Base-by-base conservation (phyloP, 2,329 filamentous ascomycete species). In the Lachnellula suecica region DNA sequence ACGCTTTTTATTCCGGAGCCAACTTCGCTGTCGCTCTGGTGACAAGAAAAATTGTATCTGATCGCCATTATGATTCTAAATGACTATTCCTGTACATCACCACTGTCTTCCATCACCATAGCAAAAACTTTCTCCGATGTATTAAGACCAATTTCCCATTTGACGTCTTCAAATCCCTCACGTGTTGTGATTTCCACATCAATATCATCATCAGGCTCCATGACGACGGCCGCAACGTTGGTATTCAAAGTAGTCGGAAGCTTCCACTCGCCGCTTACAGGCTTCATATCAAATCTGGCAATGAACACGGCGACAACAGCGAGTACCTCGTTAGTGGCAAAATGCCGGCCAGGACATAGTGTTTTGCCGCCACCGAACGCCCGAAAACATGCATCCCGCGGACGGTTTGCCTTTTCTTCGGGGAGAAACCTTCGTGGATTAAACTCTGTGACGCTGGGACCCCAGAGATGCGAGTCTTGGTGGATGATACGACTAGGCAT, bases 341-440 rank as follows among this genome's bases (percentile, higher is more conserved):
- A 72, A 50, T 71, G 66, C 5, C 69, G 62, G 6, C 70, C 70
- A 2, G 71, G 70, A 50, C 70, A 72, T 49, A 71, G 62, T 0
- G 63, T 66, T 4, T 51, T 49, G 0, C 70, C 69, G 2, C 68
- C 64, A 6, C 70, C 70, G 50, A 72, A 72, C 0, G 63, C 64
- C 4, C 69, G 57, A 29, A 68, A 71, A 0, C 66, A 62, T 1
- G 61, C 61, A 6, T 15, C n/a, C n/a, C 22, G 10, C 4, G 6
- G 37, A 20, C 19, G 15, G 7, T 22, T 37, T 15, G 5, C 15
- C 9, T n/a, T 41, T 8, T 41, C 48, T n/a, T 42, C 17, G 22
- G 23, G n/a, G 4, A 59, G 25, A 53, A 72, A 73, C 2, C 71
- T 67, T 9, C 38, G 45, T 10, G 68, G 62, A 31, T 72, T 59